A percentile compares a stretch with the other conserved stretches of the same genome.
phyloP scores from a whole-genome alignment of 2,329 filamentous ascomycete genomes.

The Madurella fahalii region DNA sequence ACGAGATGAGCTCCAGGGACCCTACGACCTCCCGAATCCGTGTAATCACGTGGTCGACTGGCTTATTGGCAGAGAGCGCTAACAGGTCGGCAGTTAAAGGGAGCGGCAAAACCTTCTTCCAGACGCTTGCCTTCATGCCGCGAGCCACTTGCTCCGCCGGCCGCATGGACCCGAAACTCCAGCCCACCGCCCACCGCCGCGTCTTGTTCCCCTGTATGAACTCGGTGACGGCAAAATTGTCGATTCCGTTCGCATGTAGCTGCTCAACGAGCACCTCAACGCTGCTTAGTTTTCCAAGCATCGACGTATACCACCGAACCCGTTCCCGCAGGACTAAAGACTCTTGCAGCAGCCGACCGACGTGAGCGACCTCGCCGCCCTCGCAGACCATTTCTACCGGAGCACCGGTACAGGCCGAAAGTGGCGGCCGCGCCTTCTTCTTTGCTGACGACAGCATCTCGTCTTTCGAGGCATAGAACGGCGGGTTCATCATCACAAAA shows the following conservation, averaged over 20 bases:
- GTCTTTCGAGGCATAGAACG: slow-evolving; percentile 75
- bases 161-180: slow-evolving; percentile 71
- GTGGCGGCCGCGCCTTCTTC: slow-evolving; percentile 63
- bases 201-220: slow-evolving; percentile 77
- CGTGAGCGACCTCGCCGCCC: slow-evolving; percentile 79
- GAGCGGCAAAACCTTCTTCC: slow-evolving; percentile 43
- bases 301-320: slow-evolving; percentile 84
- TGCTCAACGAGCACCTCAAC: slow-evolving; percentile 59
- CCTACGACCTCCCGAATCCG: slow-evolving; percentile 44
- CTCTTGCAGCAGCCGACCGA: slow-evolving; percentile 61
- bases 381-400: slow-evolving; percentile 79
- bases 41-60: slow-evolving; percentile 35
- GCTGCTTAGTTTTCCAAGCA: slow-evolving; percentile 79
- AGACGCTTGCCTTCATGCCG: slow-evolving; percentile 38
- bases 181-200: slow-evolving; percentile 79
- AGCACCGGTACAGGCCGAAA: slow-evolving; percentile 71
- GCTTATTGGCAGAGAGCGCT: slow-evolving; percentile 44
- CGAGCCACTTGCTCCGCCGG: slow-evolving; percentile 50
- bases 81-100: slow-evolving; percentile 38
- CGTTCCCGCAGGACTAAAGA: slow-evolving; percentile 38
- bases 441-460: slow-evolving; percentile 65
- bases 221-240: slow-evolving; percentile 78
- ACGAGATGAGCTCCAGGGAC: slow-evolving; percentile 55
- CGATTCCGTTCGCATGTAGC: slow-evolving; percentile 53
- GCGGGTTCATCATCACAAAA: slow-evolving; percentile 92